phyloP scores from a whole-genome alignment of 2,329 filamentous ascomycete genomes.

The Calonectria hawksworthii region DNA sequence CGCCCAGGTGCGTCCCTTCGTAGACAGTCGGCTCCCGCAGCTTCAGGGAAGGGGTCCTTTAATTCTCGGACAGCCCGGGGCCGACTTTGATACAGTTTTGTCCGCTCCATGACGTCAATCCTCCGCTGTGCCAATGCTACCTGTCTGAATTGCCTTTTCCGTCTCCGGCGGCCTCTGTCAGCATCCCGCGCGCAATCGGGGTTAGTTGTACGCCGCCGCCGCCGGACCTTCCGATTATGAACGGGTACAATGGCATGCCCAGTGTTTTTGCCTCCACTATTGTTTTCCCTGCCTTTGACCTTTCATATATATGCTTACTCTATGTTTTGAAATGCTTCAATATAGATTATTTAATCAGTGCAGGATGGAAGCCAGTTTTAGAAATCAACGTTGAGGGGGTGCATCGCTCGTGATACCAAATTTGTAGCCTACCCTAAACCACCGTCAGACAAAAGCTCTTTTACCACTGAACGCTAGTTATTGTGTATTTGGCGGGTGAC shows the following conservation, averaged over 20 bases:
- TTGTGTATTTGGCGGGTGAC: neutral
- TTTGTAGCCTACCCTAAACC: neutral
- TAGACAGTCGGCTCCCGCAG: neutral
- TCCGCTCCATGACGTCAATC: conserved; percentile 4
- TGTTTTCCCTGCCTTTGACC: neutral
- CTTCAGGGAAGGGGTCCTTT: conserved; percentile 16
- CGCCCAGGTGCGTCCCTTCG: neutral
- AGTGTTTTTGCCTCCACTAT: neutral
- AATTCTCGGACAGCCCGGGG: conserved; percentile 7
- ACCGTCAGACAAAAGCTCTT: neutral
- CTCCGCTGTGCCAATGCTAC: neutral
- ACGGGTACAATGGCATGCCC: neutral
- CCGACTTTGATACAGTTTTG: neutral
- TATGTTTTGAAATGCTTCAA: neutral
- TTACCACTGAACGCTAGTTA: neutral
- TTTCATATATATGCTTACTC: neutral
- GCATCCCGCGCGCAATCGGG: conserved; percentile 13
- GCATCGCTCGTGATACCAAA: neutral
- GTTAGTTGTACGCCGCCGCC: neutral
- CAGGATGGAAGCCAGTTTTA: neutral
- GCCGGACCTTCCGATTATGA: conserved; percentile 17
- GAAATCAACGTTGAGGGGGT: neutral
- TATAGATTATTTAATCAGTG: neutral
- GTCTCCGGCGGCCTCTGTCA: conserved; percentile 2
- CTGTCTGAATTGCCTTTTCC: conserved; percentile 1